Evolutionary conservation across 257 asterid genomes (phyloP).

Genomic region (Salvia miltiorrhiza): DNA sequence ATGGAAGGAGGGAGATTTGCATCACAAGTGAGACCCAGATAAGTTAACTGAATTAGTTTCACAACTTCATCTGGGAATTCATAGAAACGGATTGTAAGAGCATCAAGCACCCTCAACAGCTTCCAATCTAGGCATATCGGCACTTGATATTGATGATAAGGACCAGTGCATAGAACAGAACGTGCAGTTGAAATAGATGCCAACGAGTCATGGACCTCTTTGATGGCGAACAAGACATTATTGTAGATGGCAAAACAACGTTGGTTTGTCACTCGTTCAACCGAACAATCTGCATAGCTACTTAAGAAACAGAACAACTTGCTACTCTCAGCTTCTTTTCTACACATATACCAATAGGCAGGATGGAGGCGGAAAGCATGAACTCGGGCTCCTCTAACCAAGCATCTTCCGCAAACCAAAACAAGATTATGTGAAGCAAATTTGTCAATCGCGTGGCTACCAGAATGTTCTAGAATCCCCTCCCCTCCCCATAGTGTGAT

Average conservation of each 20-base stretch:
- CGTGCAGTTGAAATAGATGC: background rate
- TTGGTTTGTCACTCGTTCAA: background rate
- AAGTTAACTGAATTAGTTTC: background rate
- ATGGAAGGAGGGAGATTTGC: background rate
- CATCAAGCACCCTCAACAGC: background rate
- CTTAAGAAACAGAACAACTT: background rate
- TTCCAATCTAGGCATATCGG: background rate
- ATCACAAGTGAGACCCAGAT: background rate
- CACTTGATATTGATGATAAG: background rate
- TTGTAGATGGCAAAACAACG: background rate
- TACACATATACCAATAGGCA: background rate
- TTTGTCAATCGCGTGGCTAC: background rate
- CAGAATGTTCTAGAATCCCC: background rate
- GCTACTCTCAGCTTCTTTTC: background rate
- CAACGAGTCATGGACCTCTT: background rate
- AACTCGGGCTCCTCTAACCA: background rate
- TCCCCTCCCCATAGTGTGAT: background rate
- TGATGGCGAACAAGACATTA: background rate
- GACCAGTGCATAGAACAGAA: background rate
- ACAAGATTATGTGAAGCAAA: background rate
- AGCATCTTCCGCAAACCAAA: background rate
- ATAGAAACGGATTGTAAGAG: background rate
- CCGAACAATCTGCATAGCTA: background rate
- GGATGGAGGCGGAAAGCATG: background rate
- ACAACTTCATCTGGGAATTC: background rate